Conservation (phyloP, 2,329 filamentous ascomycete genomes). For the Camptophora hylomeconis region DNA sequence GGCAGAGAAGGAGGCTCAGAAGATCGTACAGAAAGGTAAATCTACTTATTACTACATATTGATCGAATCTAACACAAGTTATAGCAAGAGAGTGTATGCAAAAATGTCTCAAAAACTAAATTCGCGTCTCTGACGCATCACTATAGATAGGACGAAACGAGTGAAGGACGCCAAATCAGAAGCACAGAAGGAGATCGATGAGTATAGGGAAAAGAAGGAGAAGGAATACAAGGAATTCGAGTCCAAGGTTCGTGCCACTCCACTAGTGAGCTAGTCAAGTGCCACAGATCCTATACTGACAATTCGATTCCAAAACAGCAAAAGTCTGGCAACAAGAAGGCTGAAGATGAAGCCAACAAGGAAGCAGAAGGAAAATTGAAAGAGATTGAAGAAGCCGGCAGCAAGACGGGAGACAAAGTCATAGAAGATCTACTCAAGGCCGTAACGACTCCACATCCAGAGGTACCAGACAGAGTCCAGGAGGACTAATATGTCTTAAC, state of each 20-base stretch:
- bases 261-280: too few relatives aligned
- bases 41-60: constrained; percentile 11
- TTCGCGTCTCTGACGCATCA: constrained; percentile 5
- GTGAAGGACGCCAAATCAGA: constrained; percentile 94
- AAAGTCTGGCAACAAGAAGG: constrained; percentile 75
- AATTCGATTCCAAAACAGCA: constrained; percentile 45
- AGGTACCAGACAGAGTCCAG: constrained; percentile 37
- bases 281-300: background rate
- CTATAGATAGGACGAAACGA: constrained; percentile 77
- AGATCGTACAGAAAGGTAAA: constrained; percentile 92
- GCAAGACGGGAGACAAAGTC: constrained; percentile 67
- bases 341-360: constrained; percentile 65
- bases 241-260: constrained; percentile 44
- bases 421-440: constrained; percentile 70
- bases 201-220: constrained; percentile 81
- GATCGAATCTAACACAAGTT: constrained; percentile 20
- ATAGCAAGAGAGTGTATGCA: constrained; percentile 73
- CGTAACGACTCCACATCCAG: constrained; percentile 73
- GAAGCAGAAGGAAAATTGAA: constrained; percentile 70
- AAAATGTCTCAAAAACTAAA: constrained; percentile 3
- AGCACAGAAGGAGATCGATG: constrained; percentile 94
- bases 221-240: constrained; percentile 92
- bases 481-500: constrained; percentile 12
- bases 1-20: constrained; percentile 96
- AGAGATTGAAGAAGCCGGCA: constrained; percentile 68